phyloP scores from a whole-genome alignment of 345 rosid species.

The Corymbia maculata region DNA sequence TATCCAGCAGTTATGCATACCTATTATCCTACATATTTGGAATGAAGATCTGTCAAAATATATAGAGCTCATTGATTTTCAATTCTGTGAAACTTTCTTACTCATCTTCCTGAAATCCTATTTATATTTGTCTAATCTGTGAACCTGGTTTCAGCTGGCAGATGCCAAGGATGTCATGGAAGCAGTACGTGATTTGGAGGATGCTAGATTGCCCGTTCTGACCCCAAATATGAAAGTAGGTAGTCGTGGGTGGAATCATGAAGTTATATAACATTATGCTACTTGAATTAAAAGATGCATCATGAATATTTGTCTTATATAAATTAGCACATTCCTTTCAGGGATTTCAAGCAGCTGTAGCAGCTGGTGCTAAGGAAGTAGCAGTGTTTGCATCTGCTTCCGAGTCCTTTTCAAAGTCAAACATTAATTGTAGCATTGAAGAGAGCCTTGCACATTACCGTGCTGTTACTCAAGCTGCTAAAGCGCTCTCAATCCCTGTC shows the following conservation, averaged over 20 bases:
- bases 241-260: not conserved
- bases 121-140: not conserved
- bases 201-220: conserved; percentile 51
- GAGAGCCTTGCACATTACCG: conserved; percentile 67
- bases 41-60: not conserved
- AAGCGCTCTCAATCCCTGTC: conserved; percentile 44
- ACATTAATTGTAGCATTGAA: conserved; percentile 67
- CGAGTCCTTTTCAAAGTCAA: conserved; percentile 66
- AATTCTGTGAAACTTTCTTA: not conserved
- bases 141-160: conserved; percentile 29
- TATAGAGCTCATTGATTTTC: not conserved
- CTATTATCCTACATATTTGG: not conserved
- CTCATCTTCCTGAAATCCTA: not conserved
- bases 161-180: conserved; percentile 73
- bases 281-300: not conserved
- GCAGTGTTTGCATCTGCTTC: conserved; percentile 83
- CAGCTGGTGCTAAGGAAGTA: conserved; percentile 75
- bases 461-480: conserved; percentile 48
- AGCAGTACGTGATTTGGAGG: conserved; percentile 29
- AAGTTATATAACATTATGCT: not conserved
- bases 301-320: not conserved
- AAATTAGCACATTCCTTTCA: conserved; percentile 7
- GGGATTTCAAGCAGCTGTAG: conserved; percentile 74
- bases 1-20: not conserved
- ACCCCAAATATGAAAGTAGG: conserved; percentile 68